Conservation (phyloP, 352 stramenopile genomes). For the Globisporangium iwayamae region DNA sequence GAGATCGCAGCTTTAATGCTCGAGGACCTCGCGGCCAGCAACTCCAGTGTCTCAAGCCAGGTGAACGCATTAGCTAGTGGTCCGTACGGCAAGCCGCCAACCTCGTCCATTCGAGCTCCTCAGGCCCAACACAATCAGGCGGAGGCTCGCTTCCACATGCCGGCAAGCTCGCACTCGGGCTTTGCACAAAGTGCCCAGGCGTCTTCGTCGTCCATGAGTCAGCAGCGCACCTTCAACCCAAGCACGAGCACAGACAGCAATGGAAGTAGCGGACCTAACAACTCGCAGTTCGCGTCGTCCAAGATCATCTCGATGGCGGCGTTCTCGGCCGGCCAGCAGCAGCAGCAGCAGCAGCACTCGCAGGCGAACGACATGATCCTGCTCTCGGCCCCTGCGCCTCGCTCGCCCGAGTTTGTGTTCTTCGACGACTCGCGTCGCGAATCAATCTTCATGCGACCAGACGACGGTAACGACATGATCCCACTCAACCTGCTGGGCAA, state of each 20-base stretch:
- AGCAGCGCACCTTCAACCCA: neutral
- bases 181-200: too few species aligned
- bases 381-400: slow-evolving; percentile 13
- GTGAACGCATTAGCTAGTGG: neutral
- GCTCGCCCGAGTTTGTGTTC: slow-evolving; percentile 37
- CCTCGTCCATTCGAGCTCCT: neutral
- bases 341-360: slow-evolving; percentile 1
- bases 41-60: neutral
- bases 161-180: neutral
- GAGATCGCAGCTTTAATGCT: slow-evolving; percentile 18
- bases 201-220: neutral
- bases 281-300: slow-evolving; percentile 9
- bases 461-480: slow-evolving; percentile 54
- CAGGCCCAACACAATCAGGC: neutral
- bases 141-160: neutral
- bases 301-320: slow-evolving; percentile 18
- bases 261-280: slow-evolving; percentile 1
- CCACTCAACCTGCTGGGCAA: slow-evolving; percentile 36
- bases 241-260: slow-evolving; percentile 3
- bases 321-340: slow-evolving; percentile 1
- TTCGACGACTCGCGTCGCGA: slow-evolving; percentile 33
- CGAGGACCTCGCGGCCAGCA: slow-evolving; percentile 9
- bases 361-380: slow-evolving; percentile 29
- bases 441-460: slow-evolving; percentile 25
- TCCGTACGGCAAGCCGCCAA: slow-evolving; percentile 13